Conservation (phyloP, 331 rosid species). For the Arachis monticola region DNA sequence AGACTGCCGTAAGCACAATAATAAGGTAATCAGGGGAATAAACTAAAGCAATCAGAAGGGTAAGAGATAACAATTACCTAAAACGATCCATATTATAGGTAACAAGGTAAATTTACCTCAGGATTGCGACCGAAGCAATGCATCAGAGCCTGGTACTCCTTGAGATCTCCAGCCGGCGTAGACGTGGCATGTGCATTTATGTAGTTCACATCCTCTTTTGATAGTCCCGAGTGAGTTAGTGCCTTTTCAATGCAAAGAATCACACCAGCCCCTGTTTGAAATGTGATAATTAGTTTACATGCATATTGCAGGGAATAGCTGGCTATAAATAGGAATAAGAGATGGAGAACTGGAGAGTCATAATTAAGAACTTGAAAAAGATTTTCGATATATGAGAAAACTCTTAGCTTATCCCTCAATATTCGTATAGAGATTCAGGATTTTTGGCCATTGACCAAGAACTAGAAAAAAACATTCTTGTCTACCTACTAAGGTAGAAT, state of each 20-base stretch:
- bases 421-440: too few species aligned
- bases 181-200: slow-evolving; percentile 94
- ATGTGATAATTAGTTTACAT: too few species aligned
- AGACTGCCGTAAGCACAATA: slow-evolving; percentile 19
- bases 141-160: slow-evolving; percentile 78
- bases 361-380: too few species aligned
- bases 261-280: slow-evolving; percentile 64
- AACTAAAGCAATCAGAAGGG: not conserved
- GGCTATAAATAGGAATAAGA: too few species aligned
- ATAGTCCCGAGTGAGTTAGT: slow-evolving; percentile 64
- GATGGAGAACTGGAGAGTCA: too few species aligned
- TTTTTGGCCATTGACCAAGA: too few species aligned
- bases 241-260: slow-evolving; percentile 85
- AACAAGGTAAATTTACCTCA: slow-evolving; percentile 49
- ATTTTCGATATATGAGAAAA: too few species aligned
- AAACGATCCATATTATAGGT: not conserved
- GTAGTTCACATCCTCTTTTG: slow-evolving; percentile 84
- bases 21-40: not conserved
- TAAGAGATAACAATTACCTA: not conserved
- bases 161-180: slow-evolving; percentile 79
- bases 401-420: too few species aligned
- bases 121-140: slow-evolving; percentile 81
- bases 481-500: not conserved
- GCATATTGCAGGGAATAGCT: too few species aligned
- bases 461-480: too few species aligned